Evolutionary conservation across 108 stramenopile genomes (phyloP), one percentile per base, ranked within the genome.

Genomic region (Stephanodiscus minutulus): DNA sequence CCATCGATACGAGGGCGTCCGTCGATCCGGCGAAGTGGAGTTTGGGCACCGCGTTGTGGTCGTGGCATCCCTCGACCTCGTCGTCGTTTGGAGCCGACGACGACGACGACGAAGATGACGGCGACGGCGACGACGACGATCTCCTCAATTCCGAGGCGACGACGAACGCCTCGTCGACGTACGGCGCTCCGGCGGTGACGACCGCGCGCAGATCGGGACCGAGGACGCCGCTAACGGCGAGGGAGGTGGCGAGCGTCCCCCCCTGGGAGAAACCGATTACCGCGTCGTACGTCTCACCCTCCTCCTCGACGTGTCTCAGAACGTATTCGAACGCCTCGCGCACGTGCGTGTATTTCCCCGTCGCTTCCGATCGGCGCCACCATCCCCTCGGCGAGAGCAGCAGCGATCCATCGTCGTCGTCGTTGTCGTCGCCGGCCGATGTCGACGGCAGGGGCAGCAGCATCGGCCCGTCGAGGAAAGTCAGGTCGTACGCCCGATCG

Each of bases 251-350:
- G 17, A 91, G 52, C 0, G 86, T 77, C 0, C 90, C 90, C 18
- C 90, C 90, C 50, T 91, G 90, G 28, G 90, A 91, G 66, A 88
- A 91, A 21, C 89, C 89, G 0, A 90, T 31, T 7, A 90, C 66
- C 0, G 82, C 89, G 76, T 86, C 83, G 44, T 87, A 83, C 39
- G 3, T 8, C 39, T 39, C 8, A 0, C 1, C 39, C 39, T 11
- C 7, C 35, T 70, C 13, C 31, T 43, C 37, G 18, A 59, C 71
- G 60, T 82, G 70, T 65, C 77, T 28, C 10, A 81, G 54, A 2
- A 88, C 76, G 44, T 86, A 86, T 6, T 86, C 86, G 47, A 88
- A 79, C 20, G 84, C 82, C 61, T 84, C 82, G 50, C 75, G 63
- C 0, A 90, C 76, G 27, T 64, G 61, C 1, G 62, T 66, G 21